Base-by-base conservation (phyloP, 768 basidiomycete genomes). In the Psilocybe tampanensis region DNA sequence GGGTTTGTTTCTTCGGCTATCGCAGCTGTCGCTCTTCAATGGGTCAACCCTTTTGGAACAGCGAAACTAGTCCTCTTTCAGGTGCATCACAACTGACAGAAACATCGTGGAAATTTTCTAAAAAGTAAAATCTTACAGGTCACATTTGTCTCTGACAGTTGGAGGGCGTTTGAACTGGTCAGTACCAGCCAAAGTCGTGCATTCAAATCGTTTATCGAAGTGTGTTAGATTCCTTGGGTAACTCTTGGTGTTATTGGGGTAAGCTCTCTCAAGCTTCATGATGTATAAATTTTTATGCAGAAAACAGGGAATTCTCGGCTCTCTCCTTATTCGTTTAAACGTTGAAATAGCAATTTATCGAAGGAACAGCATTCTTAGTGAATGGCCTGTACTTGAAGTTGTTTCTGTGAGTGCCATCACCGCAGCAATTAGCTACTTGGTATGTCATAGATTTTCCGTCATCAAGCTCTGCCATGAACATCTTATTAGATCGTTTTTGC, bases 1-100 rank as follows among this genome's bases (percentile, higher is more conserved):
- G 91, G 88, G n/a, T 96, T 96, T 67, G 92, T 92, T 53, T 92
- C 91, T 15, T 93, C 92, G 7, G 90, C 88, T 48, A 82, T 94
- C 50, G 94, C 94, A 0, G 92, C 92, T 1, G 85, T 92, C n/a
- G 81, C 89, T 0, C 71, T 96, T 51, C 90, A 93, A 68, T 86
- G 88, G 69, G 80, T 94, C 45, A 88, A 95, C 65, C 94, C 94
- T 0, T 95, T 94, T 68, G 87, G 88, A 32, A 92, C 89, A 12
- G 85, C 89, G 19, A 93, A 93, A 64, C 80, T 94, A 18, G 92
- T 94, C 8, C 75, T 94, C 24, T 92, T 91, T 66, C 84, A 88
- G 69, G 89, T 88, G 55, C 50, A 72, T 47, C 17, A 41, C 8
- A 2, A 26, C 8, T 12, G 21, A 8, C 33, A 15, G 6, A 33